Evolutionary conservation across 805 yeast genomes (phyloP).

Genomic region (Candida takata): DNA sequence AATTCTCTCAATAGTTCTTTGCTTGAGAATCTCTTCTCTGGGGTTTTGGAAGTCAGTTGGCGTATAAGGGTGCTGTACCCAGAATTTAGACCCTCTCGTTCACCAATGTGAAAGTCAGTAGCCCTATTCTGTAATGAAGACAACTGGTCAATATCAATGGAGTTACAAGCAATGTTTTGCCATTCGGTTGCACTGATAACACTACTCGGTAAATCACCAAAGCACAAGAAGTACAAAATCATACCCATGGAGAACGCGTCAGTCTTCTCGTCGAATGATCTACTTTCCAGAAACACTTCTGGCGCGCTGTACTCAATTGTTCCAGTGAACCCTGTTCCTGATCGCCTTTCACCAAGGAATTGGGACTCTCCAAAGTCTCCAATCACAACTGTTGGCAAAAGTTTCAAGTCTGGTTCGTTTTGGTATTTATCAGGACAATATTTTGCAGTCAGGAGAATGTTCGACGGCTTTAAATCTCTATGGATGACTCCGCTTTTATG

Average conservation of each 20-base stretch:
- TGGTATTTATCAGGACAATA: conserved; percentile 14
- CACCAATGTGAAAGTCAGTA: conserved; percentile 10
- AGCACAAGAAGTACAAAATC: conserved; percentile 70
- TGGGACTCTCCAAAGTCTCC: conserved; percentile 91
- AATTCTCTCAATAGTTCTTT: conserved; percentile 30
- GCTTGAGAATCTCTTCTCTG: conserved; percentile 37
- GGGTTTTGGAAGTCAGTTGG: conserved; percentile 30
- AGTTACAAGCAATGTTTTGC: conserved; percentile 25
- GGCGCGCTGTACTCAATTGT: conserved; percentile 88
- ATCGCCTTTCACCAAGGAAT: conserved; percentile 54
- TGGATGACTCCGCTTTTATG: conserved; percentile 77
- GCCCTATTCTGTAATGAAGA: background rate
- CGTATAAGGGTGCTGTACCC: conserved; percentile 33
- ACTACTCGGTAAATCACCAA: conserved; percentile 60
- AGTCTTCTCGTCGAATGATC: conserved; percentile 61
- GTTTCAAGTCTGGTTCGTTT: conserved; percentile 8
- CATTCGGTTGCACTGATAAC: conserved; percentile 23
- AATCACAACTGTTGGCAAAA: conserved; percentile 64
- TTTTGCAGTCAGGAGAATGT: conserved; percentile 50
- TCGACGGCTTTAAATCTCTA: conserved; percentile 84
- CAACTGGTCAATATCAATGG: background rate
- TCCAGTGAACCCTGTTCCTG: conserved; percentile 80
- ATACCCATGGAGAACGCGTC: conserved; percentile 82
- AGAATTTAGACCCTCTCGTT: conserved; percentile 19
- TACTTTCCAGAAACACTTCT: conserved; percentile 32